Base-by-base conservation (phyloP, 2,329 filamentous ascomycete species). In the Monilinia polystroma region DNA sequence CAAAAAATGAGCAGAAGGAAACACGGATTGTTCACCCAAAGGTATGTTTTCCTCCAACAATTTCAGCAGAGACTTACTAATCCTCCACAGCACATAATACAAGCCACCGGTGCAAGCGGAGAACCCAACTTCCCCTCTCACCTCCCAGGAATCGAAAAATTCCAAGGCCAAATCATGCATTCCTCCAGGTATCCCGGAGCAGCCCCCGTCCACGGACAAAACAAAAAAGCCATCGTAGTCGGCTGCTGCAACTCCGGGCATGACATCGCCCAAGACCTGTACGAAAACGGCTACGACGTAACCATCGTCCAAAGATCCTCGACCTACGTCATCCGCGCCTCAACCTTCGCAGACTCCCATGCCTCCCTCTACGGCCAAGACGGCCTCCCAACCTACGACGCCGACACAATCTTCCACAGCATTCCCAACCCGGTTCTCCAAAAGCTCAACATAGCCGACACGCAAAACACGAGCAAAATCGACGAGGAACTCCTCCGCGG, bases 241-340 rank as follows among this genome's bases (percentile, higher is more conserved):
- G 89, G 89, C 1, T 87, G 85, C 1, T 89, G 88, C 75, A 91
- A 90, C 76, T 89, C 86, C 0, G 86, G 81, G 7, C 87, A 90
- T 71, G 89, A 91, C 70, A 90, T 91, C 66, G 84, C 87, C 0
- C 87, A 90, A 65, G 86, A 90, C 69, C 90, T 83, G 71, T 81
- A 84, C 43, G 87, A 90, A 70, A 85, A 86, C 66, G 89, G 89
- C 0, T 87, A 87, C 68, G 79, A 84, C 1, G 84, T 91, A 0
- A 91, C 89, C 0, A 87, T 92, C 74, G 82, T 92, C 0, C 90
- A 92, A 75, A 83, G 89, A 12, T 86, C 84, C 1, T 84, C 82
- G 11, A 91, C 90, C 0, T 85, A 84, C 66, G 87, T 92, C 1
- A 76, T 29, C 29, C 29, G 29, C 29, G 29, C 29, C 29, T 29